phyloP scores from a whole-genome alignment of 2,329 filamentous ascomycete genomes.

The Tolypocladium pustulatum region DNA sequence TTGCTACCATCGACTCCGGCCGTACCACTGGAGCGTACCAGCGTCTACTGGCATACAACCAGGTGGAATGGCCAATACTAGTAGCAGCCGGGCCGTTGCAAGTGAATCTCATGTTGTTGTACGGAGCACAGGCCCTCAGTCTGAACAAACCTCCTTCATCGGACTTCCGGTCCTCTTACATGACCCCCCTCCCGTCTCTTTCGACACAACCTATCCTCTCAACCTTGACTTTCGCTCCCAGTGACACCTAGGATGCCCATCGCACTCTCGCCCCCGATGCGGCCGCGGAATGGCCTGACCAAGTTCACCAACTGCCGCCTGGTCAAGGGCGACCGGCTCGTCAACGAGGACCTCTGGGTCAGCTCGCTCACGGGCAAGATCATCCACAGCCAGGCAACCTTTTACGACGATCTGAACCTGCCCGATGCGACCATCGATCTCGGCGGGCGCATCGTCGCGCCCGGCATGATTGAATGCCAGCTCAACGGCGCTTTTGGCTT shows the following conservation, averaged over 20 bases:
- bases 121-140: background rate
- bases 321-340: conserved; percentile 54
- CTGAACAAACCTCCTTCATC: background rate
- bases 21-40: background rate
- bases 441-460: conserved; percentile 70
- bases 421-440: conserved; percentile 73
- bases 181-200: background rate
- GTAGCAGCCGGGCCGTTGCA: background rate
- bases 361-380: conserved; percentile 75
- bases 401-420: conserved; percentile 56
- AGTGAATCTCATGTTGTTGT: background rate
- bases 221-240: background rate
- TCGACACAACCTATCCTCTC: background rate
- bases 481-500: conserved; percentile 89
- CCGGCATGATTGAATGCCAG: conserved; percentile 83
- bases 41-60: background rate
- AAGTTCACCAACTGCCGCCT: conserved; percentile 86
- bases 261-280: conserved; percentile 25
- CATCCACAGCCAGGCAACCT: conserved; percentile 55
- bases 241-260: conserved; percentile 30
- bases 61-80: background rate
- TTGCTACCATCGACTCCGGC: background rate
- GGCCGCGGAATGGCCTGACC: conserved; percentile 50
- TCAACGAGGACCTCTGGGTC: conserved; percentile 80
- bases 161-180: background rate